Conservation (phyloP, 2,329 filamentous ascomycete genomes). For the Exophiala sp. region DNA sequence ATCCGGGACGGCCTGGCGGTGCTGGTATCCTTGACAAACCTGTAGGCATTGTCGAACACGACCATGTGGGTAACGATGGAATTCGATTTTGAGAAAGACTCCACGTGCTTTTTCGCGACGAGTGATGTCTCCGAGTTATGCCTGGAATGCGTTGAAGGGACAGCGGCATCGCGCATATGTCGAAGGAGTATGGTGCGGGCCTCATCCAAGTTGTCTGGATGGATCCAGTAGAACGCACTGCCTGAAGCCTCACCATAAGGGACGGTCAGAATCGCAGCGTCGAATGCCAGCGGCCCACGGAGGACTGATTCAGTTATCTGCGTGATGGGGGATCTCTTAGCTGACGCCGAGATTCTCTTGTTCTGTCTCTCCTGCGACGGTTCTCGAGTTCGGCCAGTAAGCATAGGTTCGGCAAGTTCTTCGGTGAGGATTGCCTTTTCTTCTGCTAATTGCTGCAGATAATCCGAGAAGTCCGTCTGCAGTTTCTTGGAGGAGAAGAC, state of each 20-base stretch:
- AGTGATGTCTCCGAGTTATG: constrained; percentile 27
- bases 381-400: constrained; percentile 13
- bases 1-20: constrained; percentile 26
- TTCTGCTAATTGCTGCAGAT: constrained; percentile 21
- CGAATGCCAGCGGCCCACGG: constrained; percentile 46
- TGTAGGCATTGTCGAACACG: constrained; percentile 47
- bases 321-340: constrained; percentile 22
- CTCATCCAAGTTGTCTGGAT: constrained; percentile 53
- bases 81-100: background rate
- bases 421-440: constrained; percentile 17
- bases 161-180: constrained; percentile 40
- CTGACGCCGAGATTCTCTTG: constrained; percentile 14
- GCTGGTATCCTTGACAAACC: constrained; percentile 37
- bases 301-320: constrained; percentile 39
- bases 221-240: constrained; percentile 53
- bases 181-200: constrained; percentile 52
- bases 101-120: background rate
- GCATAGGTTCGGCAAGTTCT: constrained; percentile 19
- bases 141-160: constrained; percentile 7
- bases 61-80: constrained; percentile 39
- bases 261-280: constrained; percentile 46
- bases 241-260: constrained; percentile 45
- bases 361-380: constrained; percentile 2
- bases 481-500: constrained; percentile 47
- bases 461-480: constrained; percentile 23